Conservation (phyloP, 2,329 filamentous ascomycete species). For the Huntiella bhutanensis region DNA sequence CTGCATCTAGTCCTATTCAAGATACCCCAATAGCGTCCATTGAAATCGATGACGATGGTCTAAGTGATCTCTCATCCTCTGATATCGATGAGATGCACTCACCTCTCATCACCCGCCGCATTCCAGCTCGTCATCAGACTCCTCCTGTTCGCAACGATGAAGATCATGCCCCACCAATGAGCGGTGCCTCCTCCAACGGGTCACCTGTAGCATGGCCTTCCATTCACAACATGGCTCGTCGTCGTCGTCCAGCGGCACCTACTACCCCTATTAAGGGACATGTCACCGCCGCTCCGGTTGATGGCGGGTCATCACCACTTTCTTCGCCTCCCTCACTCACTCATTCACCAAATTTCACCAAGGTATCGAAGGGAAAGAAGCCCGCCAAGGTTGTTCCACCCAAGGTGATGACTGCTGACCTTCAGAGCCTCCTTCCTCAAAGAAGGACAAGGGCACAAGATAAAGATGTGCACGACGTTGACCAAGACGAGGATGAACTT, state of each 20-base stretch:
- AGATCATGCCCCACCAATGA: conserved; percentile 35
- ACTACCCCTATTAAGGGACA: conserved; percentile 20
- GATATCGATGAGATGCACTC: conserved; percentile 16
- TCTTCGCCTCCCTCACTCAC: conserved; percentile 49
- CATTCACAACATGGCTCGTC: conserved; percentile 30
- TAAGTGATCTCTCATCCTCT: conserved; percentile 15
- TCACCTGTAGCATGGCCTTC: conserved; percentile 31
- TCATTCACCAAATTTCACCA: conserved; percentile 39
- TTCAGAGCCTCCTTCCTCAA: conserved; percentile 34
- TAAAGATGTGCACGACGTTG: conserved; percentile 16
- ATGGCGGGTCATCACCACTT: conserved; percentile 29
- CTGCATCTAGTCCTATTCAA: background rate
- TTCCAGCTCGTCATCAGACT: conserved; percentile 16
- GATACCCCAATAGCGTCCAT: conserved; percentile 3
- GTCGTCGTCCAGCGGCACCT: conserved; percentile 22
- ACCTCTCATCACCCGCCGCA: conserved; percentile 17
- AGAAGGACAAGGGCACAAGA: conserved; percentile 24
- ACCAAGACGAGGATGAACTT: conserved; percentile 34
- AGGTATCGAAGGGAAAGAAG: conserved; percentile 17
- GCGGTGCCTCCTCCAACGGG: conserved; percentile 27
- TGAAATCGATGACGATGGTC: conserved; percentile 12
- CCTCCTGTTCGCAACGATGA: conserved; percentile 25
- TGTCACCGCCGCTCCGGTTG: background rate
- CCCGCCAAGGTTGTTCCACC: conserved; percentile 20
- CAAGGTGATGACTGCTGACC: conserved; percentile 33